Percentiles rank a stretch among this genome's conserved stretches.
Conservation (phyloP, 371 early-diverging fungal genomes). For the Chytridiales sp. region DNA sequence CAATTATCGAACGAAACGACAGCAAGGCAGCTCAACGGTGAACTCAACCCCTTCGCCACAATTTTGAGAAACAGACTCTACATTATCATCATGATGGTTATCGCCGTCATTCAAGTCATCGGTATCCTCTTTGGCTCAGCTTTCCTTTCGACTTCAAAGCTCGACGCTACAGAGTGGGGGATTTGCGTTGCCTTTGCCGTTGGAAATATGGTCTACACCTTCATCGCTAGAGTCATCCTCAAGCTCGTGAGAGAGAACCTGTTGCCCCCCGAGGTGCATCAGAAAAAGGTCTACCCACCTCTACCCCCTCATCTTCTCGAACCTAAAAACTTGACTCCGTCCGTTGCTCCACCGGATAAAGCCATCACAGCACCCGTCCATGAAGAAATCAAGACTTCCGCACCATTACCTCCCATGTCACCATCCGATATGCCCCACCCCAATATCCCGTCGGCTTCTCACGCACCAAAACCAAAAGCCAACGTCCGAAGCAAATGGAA, state of each 20-base stretch:
- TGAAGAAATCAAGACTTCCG: no score
- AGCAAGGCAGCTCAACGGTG: constrained; percentile 45
- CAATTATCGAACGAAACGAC: constrained; percentile 63
- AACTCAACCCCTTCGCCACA: constrained; percentile 81
- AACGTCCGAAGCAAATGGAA: constrained; percentile 24
- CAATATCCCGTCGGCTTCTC: no score
- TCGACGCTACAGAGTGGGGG: constrained; percentile 76
- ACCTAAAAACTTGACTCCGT: no score
- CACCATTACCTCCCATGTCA: no score
- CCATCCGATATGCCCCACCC: no score
- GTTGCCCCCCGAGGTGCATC: no score
- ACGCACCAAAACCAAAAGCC: no score
- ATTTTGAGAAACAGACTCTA: constrained; percentile 80
- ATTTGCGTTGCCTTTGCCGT: constrained; percentile 71
- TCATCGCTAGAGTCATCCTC: constrained; percentile 56
- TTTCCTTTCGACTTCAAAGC: constrained; percentile 75
- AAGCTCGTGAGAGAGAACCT: no score
- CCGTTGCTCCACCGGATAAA: no score
- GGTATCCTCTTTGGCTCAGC: constrained; percentile 81
- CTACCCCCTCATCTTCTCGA: no score
- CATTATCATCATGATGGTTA: constrained; percentile 67
- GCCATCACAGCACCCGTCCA: no score
- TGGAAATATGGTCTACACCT: constrained; percentile 84
- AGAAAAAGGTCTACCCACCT: no score
- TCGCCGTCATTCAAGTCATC: constrained; percentile 70